These are phyloP conservation scores for Orbilia brochopaga DNA, from an alignment of 2,329 filamentous ascomycete species.

Conservation along the genomic window DNA sequence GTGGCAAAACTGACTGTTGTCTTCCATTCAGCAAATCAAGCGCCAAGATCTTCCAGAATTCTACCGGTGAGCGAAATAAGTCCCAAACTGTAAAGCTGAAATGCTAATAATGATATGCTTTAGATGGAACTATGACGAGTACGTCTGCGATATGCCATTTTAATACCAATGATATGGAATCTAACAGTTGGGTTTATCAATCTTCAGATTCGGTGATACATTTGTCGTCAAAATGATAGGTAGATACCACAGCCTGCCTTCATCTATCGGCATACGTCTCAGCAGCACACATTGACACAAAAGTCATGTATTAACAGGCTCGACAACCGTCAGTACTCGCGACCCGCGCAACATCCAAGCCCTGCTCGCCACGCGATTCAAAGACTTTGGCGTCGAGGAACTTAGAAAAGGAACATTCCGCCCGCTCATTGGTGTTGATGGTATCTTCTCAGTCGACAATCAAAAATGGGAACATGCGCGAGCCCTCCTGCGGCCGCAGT, in stretches of 20 bases:
- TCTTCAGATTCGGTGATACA: too few relatives aligned
- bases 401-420: slow-evolving; percentile 60
- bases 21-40: slow-evolving; percentile 6
- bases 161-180: too few relatives aligned
- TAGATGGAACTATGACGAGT: too few relatives aligned
- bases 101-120: too few relatives aligned
- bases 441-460: slow-evolving; percentile 66
- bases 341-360: slow-evolving; percentile 67
- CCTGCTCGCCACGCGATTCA: slow-evolving; percentile 65
- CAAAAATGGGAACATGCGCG: slow-evolving; percentile 64
- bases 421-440: slow-evolving; percentile 63
- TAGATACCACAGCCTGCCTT: too few relatives aligned
- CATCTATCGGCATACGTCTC: too few relatives aligned
- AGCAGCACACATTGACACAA: too few relatives aligned
- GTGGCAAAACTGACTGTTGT: too few relatives aligned
- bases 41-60: slow-evolving; percentile 17
- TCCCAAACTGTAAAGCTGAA: too few relatives aligned
- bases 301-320: slow-evolving; percentile 46
- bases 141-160: too few relatives aligned
- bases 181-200: too few relatives aligned
- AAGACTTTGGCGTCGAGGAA: slow-evolving; percentile 63
- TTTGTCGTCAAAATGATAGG: too few relatives aligned
- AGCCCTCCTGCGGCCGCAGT: slow-evolving; percentile 65
- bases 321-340: slow-evolving; percentile 62
- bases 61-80: slow-evolving; percentile 19